Evolutionary conservation across 2,329 filamentous ascomycete species (phyloP), one percentile per base, ranked within the genome.

Genomic region (Sporothrix mexicana): DNA sequence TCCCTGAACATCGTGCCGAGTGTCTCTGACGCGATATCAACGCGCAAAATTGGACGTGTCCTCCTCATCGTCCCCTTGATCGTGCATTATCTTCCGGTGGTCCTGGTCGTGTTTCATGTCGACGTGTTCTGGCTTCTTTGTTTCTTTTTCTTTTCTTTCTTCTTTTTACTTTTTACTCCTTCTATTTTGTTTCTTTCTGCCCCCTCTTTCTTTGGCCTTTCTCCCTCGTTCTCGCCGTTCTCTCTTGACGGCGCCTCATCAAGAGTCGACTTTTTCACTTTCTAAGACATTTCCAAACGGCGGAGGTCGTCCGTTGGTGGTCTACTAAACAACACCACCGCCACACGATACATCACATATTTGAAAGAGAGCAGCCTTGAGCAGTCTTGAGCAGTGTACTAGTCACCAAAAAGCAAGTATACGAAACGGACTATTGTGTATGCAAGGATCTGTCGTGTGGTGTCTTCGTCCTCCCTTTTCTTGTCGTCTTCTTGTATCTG

Each of bases 261-360:
- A 4, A 43, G 41, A 47, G 41, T 12, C 9, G 15, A 43, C 20
- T 15, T 45, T 45, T 66, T 47, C 20, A 36, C 30, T 36, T 30
- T 36, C 30, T 20, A 64, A 64, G 61, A 64, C 61, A 47, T 64
- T 64, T 47, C 61, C 43, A 64, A 64, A 64, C 61, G 20, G 41
- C 61, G 30, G 30, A 7, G 30, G 30, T n/a, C n/a, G n/a, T n/a
- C n/a, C n/a, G n/a, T n/a, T n/a, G n/a, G n/a, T n/a, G n/a, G n/a
- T n/a, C n/a, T n/a, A n/a, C n/a, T n/a, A n/a, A n/a, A n/a, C n/a
- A n/a, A n/a, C n/a, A 36, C 30, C 30, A 36, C 36, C 55, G 55
- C 25, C 55, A 59, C 55, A 59, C 55, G 55, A 59, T 59, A 36
- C 25, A 59, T 59, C 25, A 36, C 5, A 36, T 8, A 10, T 20